Conservation (phyloP, 441 rosid species). For the Adansonia madagascariensis region DNA sequence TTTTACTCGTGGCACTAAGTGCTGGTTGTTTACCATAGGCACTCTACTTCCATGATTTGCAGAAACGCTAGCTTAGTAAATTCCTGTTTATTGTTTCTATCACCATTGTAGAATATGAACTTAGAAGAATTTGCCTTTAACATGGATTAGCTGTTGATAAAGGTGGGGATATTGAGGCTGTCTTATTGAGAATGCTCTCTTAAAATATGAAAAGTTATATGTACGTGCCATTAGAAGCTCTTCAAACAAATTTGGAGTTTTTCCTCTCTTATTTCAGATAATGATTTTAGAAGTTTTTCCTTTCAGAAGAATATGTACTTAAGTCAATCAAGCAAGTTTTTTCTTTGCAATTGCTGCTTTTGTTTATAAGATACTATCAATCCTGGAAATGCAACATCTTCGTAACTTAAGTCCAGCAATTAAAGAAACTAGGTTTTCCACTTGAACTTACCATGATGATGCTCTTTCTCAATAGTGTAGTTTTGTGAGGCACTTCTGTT, state of each 20-base stretch:
- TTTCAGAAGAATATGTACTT: not conserved
- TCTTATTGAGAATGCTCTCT: not conserved
- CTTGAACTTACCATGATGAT: not conserved
- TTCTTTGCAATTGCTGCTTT: not conserved
- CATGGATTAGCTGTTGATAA: not conserved
- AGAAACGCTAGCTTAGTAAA: no score
- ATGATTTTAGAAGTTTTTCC: not conserved
- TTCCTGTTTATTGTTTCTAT: not conserved
- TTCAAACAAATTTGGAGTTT: no score
- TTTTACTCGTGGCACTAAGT: no score
- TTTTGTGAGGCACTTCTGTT: not conserved
- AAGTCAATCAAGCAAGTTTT: not conserved
- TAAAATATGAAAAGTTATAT: no score
- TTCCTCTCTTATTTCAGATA: not conserved
- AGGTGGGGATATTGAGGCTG: not conserved
- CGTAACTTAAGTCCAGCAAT: no score
- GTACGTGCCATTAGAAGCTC: no score
- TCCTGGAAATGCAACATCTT: no score
- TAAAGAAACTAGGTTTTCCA: not conserved
- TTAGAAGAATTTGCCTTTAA: not conserved
- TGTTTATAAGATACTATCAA: not conserved
- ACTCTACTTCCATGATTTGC: no score
- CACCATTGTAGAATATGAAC: not conserved
- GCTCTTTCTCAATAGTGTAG: not conserved
- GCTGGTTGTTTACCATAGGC: no score